Evolutionary conservation across 352 stramenopile genomes (phyloP), one percentile per base, ranked within the genome.

Genomic region (Achlya hypogyna): DNA sequence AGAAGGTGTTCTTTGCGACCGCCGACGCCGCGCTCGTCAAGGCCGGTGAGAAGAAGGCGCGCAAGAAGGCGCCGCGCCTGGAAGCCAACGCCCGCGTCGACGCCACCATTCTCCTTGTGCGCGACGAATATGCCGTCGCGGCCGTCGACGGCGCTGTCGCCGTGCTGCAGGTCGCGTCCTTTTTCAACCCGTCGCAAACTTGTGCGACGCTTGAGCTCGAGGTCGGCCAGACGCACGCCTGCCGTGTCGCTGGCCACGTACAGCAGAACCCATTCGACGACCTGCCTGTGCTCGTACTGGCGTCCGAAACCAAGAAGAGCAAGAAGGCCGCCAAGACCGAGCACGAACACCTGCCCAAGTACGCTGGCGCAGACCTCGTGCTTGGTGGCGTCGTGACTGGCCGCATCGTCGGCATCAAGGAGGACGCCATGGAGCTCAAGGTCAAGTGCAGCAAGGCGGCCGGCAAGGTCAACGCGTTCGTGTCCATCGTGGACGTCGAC

Each of bases 401-500:
- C 38, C 71, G 81, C 23, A 84, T 95, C 66, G 63, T 75, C 20
- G 73, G 75, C 22, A 91, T 95, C 76, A 90, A 89, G 60, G 85
- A 95, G 66, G 74, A 79, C 69, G 74, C 74, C 53, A 90, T 95
- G 74, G 84, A 95, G 66, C 79, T 95, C 66, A 89, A 88, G 58
- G 67, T 95, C 32, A 83, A 88, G 75, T 81, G 78, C 4, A 75
- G 63, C 43, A 90, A 88, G 72, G 87, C 81, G 64, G 74, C 75
- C 14, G 83, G 87, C 51, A 95, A 92, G 74, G 79, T 94, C 8
- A 72, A 86, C 40, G 74, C 84, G 29, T 73, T 76, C 18, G 85
- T 95, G 4, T 92, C 87, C 16, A 87, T 95, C 60, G 84, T 90
- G 16, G 87, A 95, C 70, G 84, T 94, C 18, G 84, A 95, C 65